These are phyloP conservation scores for Botrytis paeoniae DNA, from an alignment of 2,329 filamentous ascomycete genomes.

Conservation along the genomic window DNA sequence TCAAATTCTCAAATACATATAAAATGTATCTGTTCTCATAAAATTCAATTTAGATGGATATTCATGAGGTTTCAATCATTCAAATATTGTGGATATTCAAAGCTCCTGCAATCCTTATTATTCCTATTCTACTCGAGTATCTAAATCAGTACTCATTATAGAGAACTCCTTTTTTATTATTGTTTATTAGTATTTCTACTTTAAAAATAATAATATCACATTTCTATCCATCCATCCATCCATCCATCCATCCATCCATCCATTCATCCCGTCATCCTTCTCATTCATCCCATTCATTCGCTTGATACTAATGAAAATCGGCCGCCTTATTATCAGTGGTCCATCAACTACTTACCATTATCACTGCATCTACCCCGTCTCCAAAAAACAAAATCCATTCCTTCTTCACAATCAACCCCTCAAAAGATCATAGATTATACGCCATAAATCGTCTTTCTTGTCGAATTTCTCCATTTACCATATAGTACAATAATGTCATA, in stretches of 20 bases:
- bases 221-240: neutral
- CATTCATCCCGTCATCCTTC: neutral
- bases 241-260: neutral
- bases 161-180: neutral
- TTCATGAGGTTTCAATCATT: neutral
- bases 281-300: neutral
- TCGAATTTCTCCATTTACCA: constrained; percentile 22
- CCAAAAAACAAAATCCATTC: neutral
- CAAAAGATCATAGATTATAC: neutral
- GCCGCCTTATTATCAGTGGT: neutral
- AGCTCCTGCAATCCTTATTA: neutral
- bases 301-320: neutral
- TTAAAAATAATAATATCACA: neutral
- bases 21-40: neutral
- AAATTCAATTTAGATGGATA: neutral
- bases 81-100: neutral
- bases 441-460: neutral
- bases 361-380: neutral
- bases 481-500: constrained; percentile 43
- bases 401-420: neutral
- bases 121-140: neutral
- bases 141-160: neutral
- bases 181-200: neutral
- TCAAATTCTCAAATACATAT: neutral
- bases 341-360: neutral